A percentile compares a stretch with the other conserved stretches of the same genome.
These are phyloP conservation scores for Prunus campanulata DNA, from an alignment of 306 rosid genomes.

Conservation along the genomic window DNA sequence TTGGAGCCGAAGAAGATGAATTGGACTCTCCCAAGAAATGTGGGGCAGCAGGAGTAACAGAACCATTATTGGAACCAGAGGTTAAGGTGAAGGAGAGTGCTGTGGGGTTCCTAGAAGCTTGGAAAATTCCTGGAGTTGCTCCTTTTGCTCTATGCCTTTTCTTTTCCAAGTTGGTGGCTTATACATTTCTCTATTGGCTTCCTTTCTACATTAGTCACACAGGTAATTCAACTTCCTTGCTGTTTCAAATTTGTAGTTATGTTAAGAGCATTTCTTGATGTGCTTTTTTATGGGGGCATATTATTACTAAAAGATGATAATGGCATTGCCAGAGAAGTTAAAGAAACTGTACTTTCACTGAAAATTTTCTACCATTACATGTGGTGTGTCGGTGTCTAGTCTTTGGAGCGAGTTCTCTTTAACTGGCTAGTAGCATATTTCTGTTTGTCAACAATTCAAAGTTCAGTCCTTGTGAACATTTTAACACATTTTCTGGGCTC, in stretches of 20 bases:
- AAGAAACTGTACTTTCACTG: neutral
- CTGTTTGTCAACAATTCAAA: too few relatives aligned
- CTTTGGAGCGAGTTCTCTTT: too few relatives aligned
- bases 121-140: constrained; percentile 98
- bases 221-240: constrained; percentile 44
- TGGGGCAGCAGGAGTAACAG: constrained; percentile 41
- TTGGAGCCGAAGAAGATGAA: constrained; percentile 68
- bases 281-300: neutral
- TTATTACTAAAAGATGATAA: too few relatives aligned
- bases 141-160: constrained; percentile 94
- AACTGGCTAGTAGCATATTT: too few relatives aligned
- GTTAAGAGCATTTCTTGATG: neutral
- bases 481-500: too few relatives aligned
- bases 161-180: constrained; percentile 97
- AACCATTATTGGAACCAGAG: constrained; percentile 52
- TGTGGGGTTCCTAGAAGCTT: constrained; percentile 90
- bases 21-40: constrained; percentile 45
- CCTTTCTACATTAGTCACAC: constrained; percentile 92
- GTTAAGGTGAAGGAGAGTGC: constrained; percentile 41
- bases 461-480: too few relatives aligned
- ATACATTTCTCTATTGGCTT: constrained; percentile 97
- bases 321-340: too few relatives aligned
- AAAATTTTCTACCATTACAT: neutral
- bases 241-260: neutral
- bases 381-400: too few relatives aligned